A percentile compares a stretch with the other conserved stretches of the same genome.
Evolutionary conservation across 352 stramenopile genomes (phyloP).

Genomic region (Pythium chondricola): DNA sequence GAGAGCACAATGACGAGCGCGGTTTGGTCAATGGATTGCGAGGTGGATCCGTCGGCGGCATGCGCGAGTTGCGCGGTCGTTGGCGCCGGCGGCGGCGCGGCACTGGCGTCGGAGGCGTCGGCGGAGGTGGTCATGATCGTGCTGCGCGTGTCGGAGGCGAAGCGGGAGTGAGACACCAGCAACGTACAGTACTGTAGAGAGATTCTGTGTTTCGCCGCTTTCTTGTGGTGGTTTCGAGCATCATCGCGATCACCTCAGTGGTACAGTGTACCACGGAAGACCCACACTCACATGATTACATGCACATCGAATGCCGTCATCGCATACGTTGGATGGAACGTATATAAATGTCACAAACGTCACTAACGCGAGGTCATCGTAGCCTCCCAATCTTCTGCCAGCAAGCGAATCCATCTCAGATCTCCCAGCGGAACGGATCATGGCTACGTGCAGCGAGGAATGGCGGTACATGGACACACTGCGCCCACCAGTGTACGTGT

Average conservation of each 20-base stretch:
- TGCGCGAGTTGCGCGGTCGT: neutral
- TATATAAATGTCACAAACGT: no score
- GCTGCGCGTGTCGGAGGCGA: neutral
- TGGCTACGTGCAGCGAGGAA: constrained; percentile 17
- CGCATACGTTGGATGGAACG: neutral
- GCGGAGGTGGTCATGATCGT: neutral
- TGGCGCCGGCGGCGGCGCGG: neutral
- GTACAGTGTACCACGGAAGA: no score
- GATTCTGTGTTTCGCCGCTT: neutral
- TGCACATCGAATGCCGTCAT: no score
- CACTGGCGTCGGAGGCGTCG: neutral
- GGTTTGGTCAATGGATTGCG: constrained; percentile 5
- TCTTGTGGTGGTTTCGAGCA: neutral
- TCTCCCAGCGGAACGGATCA: neutral
- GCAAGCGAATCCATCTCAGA: no score
- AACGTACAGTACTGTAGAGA: neutral
- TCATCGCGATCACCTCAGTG: neutral
- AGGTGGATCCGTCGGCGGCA: neutral
- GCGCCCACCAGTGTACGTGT: constrained; percentile 60
- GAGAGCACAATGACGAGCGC: constrained; percentile 43
- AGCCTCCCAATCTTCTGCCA: no score
- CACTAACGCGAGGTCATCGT: no score
- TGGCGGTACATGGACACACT: constrained; percentile 57
- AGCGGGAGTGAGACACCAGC: neutral
- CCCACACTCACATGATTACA: no score